phyloP scores from a whole-genome alignment of 2,329 filamentous ascomycete species.

The Botrytis sinoallii region DNA sequence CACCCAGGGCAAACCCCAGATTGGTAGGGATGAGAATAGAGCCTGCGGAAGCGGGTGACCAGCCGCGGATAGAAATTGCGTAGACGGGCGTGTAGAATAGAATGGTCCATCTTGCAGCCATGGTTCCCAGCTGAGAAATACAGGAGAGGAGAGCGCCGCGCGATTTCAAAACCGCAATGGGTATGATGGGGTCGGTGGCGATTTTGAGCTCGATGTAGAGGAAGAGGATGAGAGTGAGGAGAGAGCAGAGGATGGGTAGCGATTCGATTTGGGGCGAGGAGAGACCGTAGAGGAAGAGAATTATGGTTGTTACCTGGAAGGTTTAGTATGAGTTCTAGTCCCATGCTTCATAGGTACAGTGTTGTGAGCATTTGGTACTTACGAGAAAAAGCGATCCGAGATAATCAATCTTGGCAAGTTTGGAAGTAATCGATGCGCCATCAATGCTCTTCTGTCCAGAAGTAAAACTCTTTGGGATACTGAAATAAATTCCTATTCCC shows the following conservation, averaged over 20 bases:
- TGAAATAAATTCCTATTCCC: slow-evolving; percentile 60
- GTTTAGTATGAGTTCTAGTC: slow-evolving; percentile 23
- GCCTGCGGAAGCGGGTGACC: slow-evolving; percentile 67
- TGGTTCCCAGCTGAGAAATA: slow-evolving; percentile 70
- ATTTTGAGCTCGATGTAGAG: slow-evolving; percentile 61
- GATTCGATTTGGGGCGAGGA: slow-evolving; percentile 59
- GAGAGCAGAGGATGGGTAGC: slow-evolving; percentile 58
- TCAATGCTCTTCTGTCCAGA: slow-evolving; percentile 38
- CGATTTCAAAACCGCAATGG: slow-evolving; percentile 65
- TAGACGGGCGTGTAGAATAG: slow-evolving; percentile 81
- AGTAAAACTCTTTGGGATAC: slow-evolving; percentile 54
- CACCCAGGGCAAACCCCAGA: slow-evolving; percentile 71
- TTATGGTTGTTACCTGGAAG: slow-evolving; percentile 59
- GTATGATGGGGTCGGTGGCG: slow-evolving; percentile 70
- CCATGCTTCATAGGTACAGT: neutral
- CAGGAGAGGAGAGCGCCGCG: slow-evolving; percentile 71
- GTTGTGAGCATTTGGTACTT: slow-evolving; percentile 32
- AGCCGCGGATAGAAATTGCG: slow-evolving; percentile 70
- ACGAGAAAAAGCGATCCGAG: slow-evolving; percentile 66
- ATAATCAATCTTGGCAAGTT: slow-evolving; percentile 70
- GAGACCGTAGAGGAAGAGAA: slow-evolving; percentile 70
- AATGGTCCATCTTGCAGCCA: slow-evolving; percentile 77
- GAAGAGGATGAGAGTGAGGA: slow-evolving; percentile 51
- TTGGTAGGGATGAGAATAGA: slow-evolving; percentile 80
- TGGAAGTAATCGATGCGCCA: slow-evolving; percentile 45